phyloP scores from a whole-genome alignment of 2,329 filamentous ascomycete species.

The Cryphonectria radicalis region DNA sequence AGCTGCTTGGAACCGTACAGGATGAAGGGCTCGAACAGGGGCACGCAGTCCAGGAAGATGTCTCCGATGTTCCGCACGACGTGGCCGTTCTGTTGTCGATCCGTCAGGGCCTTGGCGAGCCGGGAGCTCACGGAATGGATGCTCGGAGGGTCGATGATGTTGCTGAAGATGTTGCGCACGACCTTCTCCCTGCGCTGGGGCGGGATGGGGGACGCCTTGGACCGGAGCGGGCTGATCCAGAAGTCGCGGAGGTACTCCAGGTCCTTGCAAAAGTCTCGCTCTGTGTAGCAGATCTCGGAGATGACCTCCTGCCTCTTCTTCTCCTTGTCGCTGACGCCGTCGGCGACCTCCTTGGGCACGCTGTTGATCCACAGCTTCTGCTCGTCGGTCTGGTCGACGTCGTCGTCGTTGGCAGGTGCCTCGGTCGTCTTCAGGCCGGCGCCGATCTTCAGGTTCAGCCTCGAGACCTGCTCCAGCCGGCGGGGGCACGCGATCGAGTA shows the following conservation, averaged over 20 bases:
- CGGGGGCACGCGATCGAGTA: slow-evolving; percentile 98
- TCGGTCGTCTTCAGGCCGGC: slow-evolving; percentile 77
- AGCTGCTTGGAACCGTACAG: slow-evolving; percentile 94
- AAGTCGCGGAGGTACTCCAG: slow-evolving; percentile 97
- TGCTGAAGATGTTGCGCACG: slow-evolving; percentile 92
- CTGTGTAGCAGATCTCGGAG: slow-evolving; percentile 97
- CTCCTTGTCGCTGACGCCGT: slow-evolving; percentile 85
- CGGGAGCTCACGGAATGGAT: slow-evolving; percentile 90
- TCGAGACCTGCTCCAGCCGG: slow-evolving; percentile 90
- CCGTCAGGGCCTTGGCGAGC: slow-evolving; percentile 85
- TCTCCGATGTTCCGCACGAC: slow-evolving; percentile 91
- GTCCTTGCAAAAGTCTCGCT: slow-evolving; percentile 98
- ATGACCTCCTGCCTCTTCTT: slow-evolving; percentile 99
- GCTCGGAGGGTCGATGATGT: slow-evolving; percentile 80
- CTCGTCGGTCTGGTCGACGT: slow-evolving; percentile 82
- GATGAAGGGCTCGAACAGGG: slow-evolving; percentile 94
- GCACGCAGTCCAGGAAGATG: slow-evolving; percentile 90
- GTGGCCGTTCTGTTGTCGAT: slow-evolving; percentile 85
- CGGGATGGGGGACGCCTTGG: slow-evolving; percentile 83
- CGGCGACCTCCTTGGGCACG: slow-evolving; percentile 91
- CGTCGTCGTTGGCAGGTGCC: slow-evolving; percentile 72
- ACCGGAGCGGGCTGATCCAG: slow-evolving; percentile 92
- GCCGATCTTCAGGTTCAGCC: slow-evolving; percentile 90
- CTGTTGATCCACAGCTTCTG: slow-evolving; percentile 99
- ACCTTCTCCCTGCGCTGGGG: slow-evolving; percentile 86